phyloP scores from a whole-genome alignment of 2,329 filamentous ascomycete genomes.

The Monosporascus sp. region DNA sequence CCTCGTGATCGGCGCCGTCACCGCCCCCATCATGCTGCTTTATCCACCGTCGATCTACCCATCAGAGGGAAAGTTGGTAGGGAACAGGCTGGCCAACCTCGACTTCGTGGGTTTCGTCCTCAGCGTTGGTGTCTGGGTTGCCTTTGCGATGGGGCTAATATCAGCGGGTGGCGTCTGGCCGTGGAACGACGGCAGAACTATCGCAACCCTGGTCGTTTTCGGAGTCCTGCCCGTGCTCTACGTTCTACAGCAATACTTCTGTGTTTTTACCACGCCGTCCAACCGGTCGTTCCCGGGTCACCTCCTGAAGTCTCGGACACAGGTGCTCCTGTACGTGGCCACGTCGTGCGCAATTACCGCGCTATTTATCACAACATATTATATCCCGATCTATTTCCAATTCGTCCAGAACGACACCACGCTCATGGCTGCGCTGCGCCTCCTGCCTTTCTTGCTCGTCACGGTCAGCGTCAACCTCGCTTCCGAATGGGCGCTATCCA shows the following conservation, averaged over 20 bases:
- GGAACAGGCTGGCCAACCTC: conserved; percentile 24
- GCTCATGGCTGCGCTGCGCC: conserved; percentile 31
- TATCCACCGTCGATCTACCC: conserved; percentile 19
- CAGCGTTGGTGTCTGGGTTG: conserved; percentile 31
- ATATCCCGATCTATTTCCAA: conserved; percentile 47
- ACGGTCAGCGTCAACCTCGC: conserved; percentile 27
- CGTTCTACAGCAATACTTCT: conserved; percentile 35
- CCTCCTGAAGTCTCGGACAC: conserved; percentile 30
- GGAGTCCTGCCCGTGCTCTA: conserved; percentile 35
- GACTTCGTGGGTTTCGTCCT: conserved; percentile 42
- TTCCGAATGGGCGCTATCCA: conserved; percentile 26
- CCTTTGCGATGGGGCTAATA: conserved; percentile 40
- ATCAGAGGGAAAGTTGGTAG: conserved; percentile 28
- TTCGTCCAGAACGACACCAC: conserved; percentile 37
- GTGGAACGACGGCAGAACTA: conserved; percentile 40
- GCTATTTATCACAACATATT: conserved; percentile 38
- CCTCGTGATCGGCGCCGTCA: conserved; percentile 38
- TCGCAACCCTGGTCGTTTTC: conserved; percentile 39
- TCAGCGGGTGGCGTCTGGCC: conserved; percentile 42
- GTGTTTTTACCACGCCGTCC: conserved; percentile 31
- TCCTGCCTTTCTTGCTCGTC: conserved; percentile 34
- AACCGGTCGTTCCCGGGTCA: conserved; percentile 39
- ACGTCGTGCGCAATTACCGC: conserved; percentile 26
- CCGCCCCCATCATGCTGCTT: conserved; percentile 27
- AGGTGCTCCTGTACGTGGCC: conserved; percentile 35